phyloP scores from a whole-genome alignment of 352 stramenopile genomes.

The Phytopythium cucurbitacearum region DNA sequence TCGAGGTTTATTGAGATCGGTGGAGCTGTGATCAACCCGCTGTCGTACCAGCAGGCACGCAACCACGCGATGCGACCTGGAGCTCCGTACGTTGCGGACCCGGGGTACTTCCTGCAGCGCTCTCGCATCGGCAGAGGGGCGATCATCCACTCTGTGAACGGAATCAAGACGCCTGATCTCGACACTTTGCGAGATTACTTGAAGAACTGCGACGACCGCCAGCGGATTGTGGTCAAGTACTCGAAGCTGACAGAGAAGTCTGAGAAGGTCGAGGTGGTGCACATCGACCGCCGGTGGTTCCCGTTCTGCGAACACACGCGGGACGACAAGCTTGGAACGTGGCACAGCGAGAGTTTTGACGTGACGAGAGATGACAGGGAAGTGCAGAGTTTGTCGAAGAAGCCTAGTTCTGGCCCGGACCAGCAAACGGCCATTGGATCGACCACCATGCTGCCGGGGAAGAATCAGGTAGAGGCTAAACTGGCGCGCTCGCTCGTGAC shows the following conservation, averaged over 20 bases:
- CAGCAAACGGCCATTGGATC: conserved; percentile 48
- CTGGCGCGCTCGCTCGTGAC: conserved; percentile 80
- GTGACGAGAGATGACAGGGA: conserved; percentile 3
- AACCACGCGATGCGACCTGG: conserved; percentile 74
- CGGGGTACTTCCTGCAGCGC: conserved; percentile 88
- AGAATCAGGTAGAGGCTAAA: conserved; percentile 81
- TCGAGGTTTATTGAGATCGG: conserved; percentile 86
- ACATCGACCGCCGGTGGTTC: conserved; percentile 91
- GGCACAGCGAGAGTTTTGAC: conserved; percentile 71
- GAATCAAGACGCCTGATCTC: conserved; percentile 79
- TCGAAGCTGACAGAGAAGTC: conserved; percentile 70
- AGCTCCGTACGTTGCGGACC: conserved; percentile 78
- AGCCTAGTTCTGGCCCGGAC: conserved; percentile 4
- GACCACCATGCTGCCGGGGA: conserved; percentile 75
- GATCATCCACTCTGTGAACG: conserved; percentile 88
- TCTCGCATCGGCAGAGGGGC: conserved; percentile 78
- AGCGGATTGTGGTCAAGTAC: conserved; percentile 85
- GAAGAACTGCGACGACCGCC: conserved; percentile 63
- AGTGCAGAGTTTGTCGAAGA: conserved; percentile 3
- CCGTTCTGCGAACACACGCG: conserved; percentile 80
- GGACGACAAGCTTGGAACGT: conserved; percentile 74
- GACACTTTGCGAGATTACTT: conserved; percentile 81
- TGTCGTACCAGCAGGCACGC: conserved; percentile 89
- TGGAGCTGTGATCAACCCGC: conserved; percentile 82
- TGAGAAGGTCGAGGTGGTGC: conserved; percentile 81